Evolutionary conservation across 2,329 filamentous ascomycete species (phyloP), one percentile per base, ranked within the genome.

Genomic region (Escovopsis sp.): DNA sequence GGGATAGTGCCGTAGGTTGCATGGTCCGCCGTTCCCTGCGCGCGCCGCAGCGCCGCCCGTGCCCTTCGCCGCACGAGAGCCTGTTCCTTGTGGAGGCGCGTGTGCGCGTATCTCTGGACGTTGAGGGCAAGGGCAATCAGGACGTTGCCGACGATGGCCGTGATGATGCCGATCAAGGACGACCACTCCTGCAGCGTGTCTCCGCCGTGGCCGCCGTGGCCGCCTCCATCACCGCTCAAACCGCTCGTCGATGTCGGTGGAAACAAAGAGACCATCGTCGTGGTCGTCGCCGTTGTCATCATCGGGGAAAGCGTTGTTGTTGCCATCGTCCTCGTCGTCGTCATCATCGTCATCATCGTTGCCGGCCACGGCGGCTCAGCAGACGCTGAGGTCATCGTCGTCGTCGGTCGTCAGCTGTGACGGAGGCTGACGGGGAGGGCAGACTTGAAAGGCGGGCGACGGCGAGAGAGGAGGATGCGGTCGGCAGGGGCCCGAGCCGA

Each of bases 61-160:
- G 72, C 69, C 38, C 68, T 70, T 47, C 71, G 67, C 41, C 73
- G 71, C 38, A 71, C 65, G 47, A 74, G 71, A 38, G 73, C 69
- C 51, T 73, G 77, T 58, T 88, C 79, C 52, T 80, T 73, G 48
- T 85, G 78, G 47, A 98, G 72, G 44, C 82, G 76, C 44, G 91
- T 85, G 58, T 98, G 91, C 32, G 91, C 89, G 59, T 96, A 96
- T 50, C 91, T 79, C 63, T 98, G 91, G 40, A 93, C 89, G 58
- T 98, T 98, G 47, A 98, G 75, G 11, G 91, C 91, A 48, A 98
- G 79, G 1, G 89, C 94, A 51, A 98, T 96, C 42, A 98, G 73
- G 32, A 95, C 69, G 55, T 98, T 98, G 43, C 91, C 91, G 41
- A 82, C 73, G 55, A 98, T 93, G 40, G 91, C 88, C 3, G 88